Percentiles rank a stretch among this genome's conserved stretches.
phyloP scores from a whole-genome alignment of 2,329 filamentous ascomycete genomes.

The Fusarium mundagurra region DNA sequence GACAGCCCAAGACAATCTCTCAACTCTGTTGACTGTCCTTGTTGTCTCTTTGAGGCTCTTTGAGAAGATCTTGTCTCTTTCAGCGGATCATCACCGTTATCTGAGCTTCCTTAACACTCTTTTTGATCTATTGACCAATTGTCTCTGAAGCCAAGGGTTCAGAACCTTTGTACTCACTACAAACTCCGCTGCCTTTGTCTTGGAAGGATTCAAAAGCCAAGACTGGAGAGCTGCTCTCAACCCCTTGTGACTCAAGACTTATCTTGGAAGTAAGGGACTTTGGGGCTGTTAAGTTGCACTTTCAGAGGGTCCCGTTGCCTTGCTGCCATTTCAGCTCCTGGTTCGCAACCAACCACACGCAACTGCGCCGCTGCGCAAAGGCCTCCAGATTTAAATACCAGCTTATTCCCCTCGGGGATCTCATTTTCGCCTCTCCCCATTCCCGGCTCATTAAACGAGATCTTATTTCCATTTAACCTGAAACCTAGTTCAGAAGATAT shows the following conservation, averaged over 20 bases:
- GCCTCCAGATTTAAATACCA: conserved; percentile 12
- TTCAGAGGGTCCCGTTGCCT: conserved; percentile 18
- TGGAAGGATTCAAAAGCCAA: conserved; percentile 8
- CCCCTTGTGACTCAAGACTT: background rate
- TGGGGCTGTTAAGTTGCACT: conserved; percentile 8
- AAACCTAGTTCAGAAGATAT: background rate
- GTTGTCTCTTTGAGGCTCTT: background rate
- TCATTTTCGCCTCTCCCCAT: conserved; percentile 6
- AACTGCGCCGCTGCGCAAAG: conserved; percentile 16
- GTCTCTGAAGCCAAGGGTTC: background rate
- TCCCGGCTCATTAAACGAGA: background rate
- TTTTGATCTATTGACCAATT: background rate
- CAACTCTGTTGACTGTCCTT: background rate
- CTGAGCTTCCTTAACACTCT: background rate
- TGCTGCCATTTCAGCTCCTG: conserved; percentile 4
- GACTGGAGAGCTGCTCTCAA: background rate
- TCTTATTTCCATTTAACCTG: background rate
- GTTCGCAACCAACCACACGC: conserved; percentile 18
- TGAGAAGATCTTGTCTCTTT: background rate
- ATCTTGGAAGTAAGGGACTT: conserved; percentile 1
- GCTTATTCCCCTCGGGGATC: background rate
- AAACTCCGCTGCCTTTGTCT: background rate
- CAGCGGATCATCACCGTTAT: background rate
- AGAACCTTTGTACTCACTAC: background rate
- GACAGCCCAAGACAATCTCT: background rate